Evolutionary conservation across 169 alveolate species (phyloP).

Genomic region (Eimeria necatrix): DNA sequence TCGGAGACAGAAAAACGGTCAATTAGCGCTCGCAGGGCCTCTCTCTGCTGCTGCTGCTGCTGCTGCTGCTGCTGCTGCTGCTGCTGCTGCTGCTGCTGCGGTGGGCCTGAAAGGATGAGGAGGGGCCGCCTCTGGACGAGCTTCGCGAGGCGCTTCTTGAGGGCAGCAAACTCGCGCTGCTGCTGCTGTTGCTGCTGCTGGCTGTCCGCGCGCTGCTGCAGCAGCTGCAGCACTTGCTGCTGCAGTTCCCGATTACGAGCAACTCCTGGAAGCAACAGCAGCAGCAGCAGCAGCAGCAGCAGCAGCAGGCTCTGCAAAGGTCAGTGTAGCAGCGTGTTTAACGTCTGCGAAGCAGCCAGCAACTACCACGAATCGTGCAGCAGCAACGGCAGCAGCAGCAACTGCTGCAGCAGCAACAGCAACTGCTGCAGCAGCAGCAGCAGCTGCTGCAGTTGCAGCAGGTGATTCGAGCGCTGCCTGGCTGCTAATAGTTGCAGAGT

Average conservation of each 20-base stretch:
- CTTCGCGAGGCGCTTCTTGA: background rate
- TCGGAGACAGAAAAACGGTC: background rate
- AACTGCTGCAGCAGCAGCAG: too few species aligned
- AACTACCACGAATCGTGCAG: too few species aligned
- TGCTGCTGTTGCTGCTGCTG: background rate
- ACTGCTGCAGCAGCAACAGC: too few species aligned
- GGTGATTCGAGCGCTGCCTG: too few species aligned
- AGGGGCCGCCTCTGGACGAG: slow-evolving; percentile 5
- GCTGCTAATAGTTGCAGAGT: too few species aligned
- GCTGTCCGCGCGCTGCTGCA: slow-evolving; percentile 10
- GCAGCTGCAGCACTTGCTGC: slow-evolving; percentile 42
- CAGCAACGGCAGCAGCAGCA: too few species aligned
- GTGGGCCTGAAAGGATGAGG: background rate
- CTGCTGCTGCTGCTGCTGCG: background rate
- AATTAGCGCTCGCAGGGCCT: background rate
- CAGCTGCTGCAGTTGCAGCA: too few species aligned
- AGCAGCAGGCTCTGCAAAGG: too few species aligned
- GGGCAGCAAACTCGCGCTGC: slow-evolving; percentile 26
- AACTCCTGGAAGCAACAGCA: background rate
- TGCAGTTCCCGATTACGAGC: slow-evolving; percentile 20
- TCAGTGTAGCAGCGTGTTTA: too few species aligned
- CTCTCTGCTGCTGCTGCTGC: background rate
- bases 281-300: background rate
- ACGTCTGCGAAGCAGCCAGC: too few species aligned
- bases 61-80: slow-evolving; percentile 8